A percentile compares a stretch with the other conserved stretches of the same genome.
These are phyloP conservation scores for Brachypodium distachyon DNA, from an alignment of 202 grass and related monocot genomes.

Conservation along the genomic window DNA sequence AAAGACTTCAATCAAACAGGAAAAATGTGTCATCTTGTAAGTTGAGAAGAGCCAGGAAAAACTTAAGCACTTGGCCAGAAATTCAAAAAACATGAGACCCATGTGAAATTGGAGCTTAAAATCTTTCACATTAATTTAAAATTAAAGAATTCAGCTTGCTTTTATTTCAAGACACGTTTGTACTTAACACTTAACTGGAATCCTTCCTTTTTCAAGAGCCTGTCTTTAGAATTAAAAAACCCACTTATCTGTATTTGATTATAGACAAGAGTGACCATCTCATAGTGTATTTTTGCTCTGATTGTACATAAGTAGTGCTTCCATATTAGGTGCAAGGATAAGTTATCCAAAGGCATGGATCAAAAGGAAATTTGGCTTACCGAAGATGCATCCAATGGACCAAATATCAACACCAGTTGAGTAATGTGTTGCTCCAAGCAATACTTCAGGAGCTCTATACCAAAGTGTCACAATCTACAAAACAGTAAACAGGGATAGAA, in stretches of 20 bases:
- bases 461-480: slow-evolving; percentile 92
- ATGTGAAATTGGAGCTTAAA: neutral
- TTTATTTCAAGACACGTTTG: neutral
- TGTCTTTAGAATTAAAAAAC: neutral
- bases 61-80: neutral
- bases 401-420: slow-evolving; percentile 93
- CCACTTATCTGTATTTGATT: neutral
- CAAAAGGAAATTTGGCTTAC: slow-evolving; percentile 26
- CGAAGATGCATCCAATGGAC: slow-evolving; percentile 92
- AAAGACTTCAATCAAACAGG: neutral
- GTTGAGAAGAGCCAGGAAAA: neutral
- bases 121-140: neutral
- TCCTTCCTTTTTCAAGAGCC: neutral
- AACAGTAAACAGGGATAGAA: neutral
- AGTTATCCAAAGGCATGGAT: neutral
- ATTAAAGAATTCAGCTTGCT: neutral
- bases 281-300: neutral
- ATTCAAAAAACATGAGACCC: neutral
- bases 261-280: neutral
- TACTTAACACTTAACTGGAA: neutral
- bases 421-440: slow-evolving; percentile 81
- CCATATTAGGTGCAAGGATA: neutral
- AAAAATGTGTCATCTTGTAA: neutral
- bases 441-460: slow-evolving; percentile 96
- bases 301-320: neutral